Conservation (phyloP, 2,329 filamentous ascomycete genomes). For the Neurospora sp. region DNA sequence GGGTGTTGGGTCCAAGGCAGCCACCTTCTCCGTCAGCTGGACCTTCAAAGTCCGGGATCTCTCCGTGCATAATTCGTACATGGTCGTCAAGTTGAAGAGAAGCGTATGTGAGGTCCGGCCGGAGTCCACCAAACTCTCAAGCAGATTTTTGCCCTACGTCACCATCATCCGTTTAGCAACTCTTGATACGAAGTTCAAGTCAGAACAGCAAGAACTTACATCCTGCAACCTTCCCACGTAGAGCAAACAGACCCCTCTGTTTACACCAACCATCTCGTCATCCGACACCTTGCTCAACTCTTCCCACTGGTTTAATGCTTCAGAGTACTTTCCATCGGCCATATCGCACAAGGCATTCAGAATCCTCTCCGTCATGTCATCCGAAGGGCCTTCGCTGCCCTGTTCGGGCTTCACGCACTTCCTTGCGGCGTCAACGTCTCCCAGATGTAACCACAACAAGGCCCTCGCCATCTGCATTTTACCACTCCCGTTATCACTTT, state of each 20-base stretch:
- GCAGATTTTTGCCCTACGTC: constrained; percentile 49
- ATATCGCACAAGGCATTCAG: constrained; percentile 65
- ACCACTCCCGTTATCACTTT: constrained; percentile 22
- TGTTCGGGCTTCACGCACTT: constrained; percentile 34
- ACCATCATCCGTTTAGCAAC: constrained; percentile 15
- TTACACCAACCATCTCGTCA: constrained; percentile 68
- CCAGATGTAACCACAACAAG: constrained; percentile 68
- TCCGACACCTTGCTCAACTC: constrained; percentile 30
- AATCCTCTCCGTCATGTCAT: constrained; percentile 34
- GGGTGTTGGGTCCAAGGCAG: constrained; percentile 44
- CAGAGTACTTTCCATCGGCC: constrained; percentile 63
- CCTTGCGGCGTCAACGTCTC: constrained; percentile 62
- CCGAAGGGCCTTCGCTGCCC: constrained; percentile 38
- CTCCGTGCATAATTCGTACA: constrained; percentile 88
- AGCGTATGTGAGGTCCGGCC: constrained; percentile 66
- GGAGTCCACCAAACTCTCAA: constrained; percentile 56
- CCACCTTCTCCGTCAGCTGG: constrained; percentile 59
- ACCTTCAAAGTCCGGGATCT: constrained; percentile 60
- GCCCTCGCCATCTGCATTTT: constrained; percentile 42
- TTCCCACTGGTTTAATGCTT: constrained; percentile 55
- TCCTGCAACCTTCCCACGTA: constrained; percentile 71
- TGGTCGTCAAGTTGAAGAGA: constrained; percentile 80
- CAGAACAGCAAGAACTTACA: constrained; percentile 9
- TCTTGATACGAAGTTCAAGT: neutral
- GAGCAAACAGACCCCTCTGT: constrained; percentile 72